Evolutionary conservation across 2,329 filamentous ascomycete species (phyloP), one percentile per base, ranked within the genome.

Genomic region (Emergomyces pasteurianus): DNA sequence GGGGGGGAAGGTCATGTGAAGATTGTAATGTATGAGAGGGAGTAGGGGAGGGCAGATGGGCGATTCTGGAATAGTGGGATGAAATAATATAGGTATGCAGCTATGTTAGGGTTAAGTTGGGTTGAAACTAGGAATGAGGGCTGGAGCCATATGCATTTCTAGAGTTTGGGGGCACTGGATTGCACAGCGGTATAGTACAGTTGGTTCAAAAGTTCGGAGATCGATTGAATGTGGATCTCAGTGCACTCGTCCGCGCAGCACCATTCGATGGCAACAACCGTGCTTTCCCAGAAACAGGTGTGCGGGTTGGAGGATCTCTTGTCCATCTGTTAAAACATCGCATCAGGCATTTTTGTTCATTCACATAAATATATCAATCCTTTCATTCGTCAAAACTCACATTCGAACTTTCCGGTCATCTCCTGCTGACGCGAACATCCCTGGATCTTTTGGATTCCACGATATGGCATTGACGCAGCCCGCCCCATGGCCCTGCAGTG

Each of bases 371-470:
- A 23, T 50, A 23, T 50, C n/a, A 28, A 14, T 31, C 10, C 10
- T 40, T n/a, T 34, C 16, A 14, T 2, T 40, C 23, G 28, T 18
- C 18, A 57, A 31, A 42, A 78, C 88, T 79, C 79, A 96, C 88
- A 99, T 91, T 75, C 87, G 86, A 65, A 97, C 86, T 71, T 83
- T 86, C 59, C 82, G 81, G 70, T 97, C 94, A 72, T 99, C 94
- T 21, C 92, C 92, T 62, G 89, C 92, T 14, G 91, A 92, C 18
- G 91, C 94, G 74, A 96, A 90, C 78, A 96, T 87, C 63, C 83
- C 84, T 0, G 90, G 86, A 69, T 96, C 84, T 12, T 78, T 81
- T 0, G 94, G 92, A 68, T 92, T 94, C 92, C 94, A 99, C 26
- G 87, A 82, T 43, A 95, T 88, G 8, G 90, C 84, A 71, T 96